Evolutionary conservation across 2,329 filamentous ascomycete genomes (phyloP).

Genomic region (Cladosporium austrohemisphaericum): DNA sequence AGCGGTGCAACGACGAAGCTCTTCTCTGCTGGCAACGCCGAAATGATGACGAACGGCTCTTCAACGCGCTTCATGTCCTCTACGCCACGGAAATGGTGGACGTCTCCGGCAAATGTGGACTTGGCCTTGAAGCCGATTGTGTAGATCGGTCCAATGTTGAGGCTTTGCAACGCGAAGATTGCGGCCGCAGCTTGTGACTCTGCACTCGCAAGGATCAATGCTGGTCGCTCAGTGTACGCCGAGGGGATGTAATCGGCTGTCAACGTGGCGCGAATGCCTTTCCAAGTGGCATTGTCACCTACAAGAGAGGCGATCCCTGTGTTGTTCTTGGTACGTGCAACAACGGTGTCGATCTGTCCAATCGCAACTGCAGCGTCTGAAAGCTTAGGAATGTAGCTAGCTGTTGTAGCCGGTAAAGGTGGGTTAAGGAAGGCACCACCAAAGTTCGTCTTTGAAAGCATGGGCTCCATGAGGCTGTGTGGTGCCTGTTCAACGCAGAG

Average conservation of each 20-base stretch:
- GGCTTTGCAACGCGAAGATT: conserved; percentile 72
- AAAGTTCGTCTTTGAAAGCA: conserved; percentile 70
- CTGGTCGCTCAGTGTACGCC: conserved; percentile 71
- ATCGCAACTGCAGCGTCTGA: conserved; percentile 75
- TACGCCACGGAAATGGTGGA: conserved; percentile 63
- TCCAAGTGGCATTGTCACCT: conserved; percentile 81
- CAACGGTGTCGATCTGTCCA: conserved; percentile 77
- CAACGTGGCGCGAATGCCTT: conserved; percentile 76
- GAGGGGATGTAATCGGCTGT: conserved; percentile 79
- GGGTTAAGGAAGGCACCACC: conserved; percentile 80
- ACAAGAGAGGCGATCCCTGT: conserved; percentile 49
- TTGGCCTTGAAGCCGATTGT: conserved; percentile 71
- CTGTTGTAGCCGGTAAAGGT: conserved; percentile 53
- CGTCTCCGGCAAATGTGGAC: conserved; percentile 58
- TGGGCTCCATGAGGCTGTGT: conserved; percentile 64
- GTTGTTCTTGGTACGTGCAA: conserved; percentile 49
- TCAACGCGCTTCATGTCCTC: conserved; percentile 78
- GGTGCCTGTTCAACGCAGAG: conserved; percentile 68
- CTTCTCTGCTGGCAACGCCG: conserved; percentile 73
- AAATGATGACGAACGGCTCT: conserved; percentile 77
- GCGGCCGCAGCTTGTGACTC: conserved; percentile 73
- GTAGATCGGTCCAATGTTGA: conserved; percentile 75
- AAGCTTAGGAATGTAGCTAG: conserved; percentile 59
- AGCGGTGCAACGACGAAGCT: conserved; percentile 74
- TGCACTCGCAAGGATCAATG: conserved; percentile 69